These are phyloP conservation scores for Zhuliangozyma parablackwelliae DNA, from an alignment of 1,139 yeast species.

Conservation along the genomic window DNA sequence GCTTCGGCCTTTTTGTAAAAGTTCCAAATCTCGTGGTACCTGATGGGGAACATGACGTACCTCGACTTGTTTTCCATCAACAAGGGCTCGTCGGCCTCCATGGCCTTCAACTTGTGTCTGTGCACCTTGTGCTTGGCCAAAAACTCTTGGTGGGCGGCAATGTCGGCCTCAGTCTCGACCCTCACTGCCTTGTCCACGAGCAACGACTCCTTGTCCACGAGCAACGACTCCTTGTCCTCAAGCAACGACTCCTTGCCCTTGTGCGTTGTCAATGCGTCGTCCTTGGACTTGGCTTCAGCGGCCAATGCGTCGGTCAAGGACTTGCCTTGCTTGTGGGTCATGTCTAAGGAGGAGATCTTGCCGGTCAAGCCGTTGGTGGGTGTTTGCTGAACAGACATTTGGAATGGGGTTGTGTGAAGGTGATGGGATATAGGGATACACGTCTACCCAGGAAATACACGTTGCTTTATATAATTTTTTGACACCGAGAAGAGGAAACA, in stretches of 20 bases:
- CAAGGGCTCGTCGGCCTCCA: conserved; percentile 87
- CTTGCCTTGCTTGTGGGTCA: conserved; percentile 29
- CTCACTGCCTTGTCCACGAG: no score
- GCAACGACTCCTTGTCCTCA: conserved; percentile 8
- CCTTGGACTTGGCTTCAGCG: conserved; percentile 42
- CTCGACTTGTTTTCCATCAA: conserved; percentile 82
- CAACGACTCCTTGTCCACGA: conserved; percentile 14
- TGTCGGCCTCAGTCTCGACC: conserved; percentile 6
- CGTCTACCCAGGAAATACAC: background rate
- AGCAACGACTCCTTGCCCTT: conserved; percentile 16
- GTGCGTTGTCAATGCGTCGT: conserved; percentile 25
- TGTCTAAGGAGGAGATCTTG: conserved; percentile 39
- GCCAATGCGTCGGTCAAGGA: conserved; percentile 45
- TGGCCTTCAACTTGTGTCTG: conserved; percentile 65
- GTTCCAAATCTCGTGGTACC: conserved; percentile 97
- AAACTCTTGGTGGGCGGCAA: conserved; percentile 46
- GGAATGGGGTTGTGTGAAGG: conserved; percentile 1
- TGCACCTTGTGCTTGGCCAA: conserved; percentile 59
- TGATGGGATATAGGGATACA: background rate
- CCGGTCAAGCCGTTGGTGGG: conserved; percentile 50
- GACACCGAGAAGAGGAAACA: no score
- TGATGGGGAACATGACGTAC: conserved; percentile 94
- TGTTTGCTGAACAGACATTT: conserved; percentile 43
- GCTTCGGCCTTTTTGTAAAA: conserved; percentile 99
- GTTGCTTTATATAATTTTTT: no score